Base-by-base conservation (phyloP, 1,284 basidiomycete genomes). In the Calocybe gambosa region DNA sequence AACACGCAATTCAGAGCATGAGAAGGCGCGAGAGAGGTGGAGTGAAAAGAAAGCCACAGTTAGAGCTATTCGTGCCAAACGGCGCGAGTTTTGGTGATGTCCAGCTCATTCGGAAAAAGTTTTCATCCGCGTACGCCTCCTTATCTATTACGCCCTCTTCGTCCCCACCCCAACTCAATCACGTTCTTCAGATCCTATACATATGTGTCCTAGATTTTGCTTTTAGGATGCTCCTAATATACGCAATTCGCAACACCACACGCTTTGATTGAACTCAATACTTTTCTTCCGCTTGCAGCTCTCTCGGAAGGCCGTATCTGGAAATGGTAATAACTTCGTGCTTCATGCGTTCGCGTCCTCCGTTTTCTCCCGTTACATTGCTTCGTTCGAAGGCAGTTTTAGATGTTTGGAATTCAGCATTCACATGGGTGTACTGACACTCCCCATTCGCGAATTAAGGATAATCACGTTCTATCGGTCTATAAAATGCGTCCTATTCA, bases 81-180 rank as follows among this genome's bases (percentile, higher is more conserved):
- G 81, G 47, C 73, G 74, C 47, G 69, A 74, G 54, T 68, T 77
- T 54, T 85, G 82, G 82, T 85, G 63, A 66, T 58, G 49, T 36
- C 36, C 42, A 13, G 15, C n/a, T 49, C 40, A 40, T 35, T 43
- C 25, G 38, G 19, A 33, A 50, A 44, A 45, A 33, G 15, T 13
- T 35, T 31, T 41, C 28, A 33, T 37, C 40, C 39, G 31, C 46
- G 44, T 51, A 20, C 33, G 42, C 48, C 19, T 18, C 42, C 5
- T 34, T 39, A 28, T 25, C 3, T 33, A 13, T 21, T 25, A 12
- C 40, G 13, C 25, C 13, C 10, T 29, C 41, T n/a, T 12, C 21
- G 34, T 26, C 35, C 46, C 36, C 31, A 28, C 44, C 26, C 19
- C 3, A 29, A 31, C 39, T 37, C 12, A 31, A 18, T 5, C 15